Evolutionary conservation across 306 rosid genomes (phyloP), one percentile per base, ranked within the genome.

Genomic region (Sphenostylis stenocarpa): DNA sequence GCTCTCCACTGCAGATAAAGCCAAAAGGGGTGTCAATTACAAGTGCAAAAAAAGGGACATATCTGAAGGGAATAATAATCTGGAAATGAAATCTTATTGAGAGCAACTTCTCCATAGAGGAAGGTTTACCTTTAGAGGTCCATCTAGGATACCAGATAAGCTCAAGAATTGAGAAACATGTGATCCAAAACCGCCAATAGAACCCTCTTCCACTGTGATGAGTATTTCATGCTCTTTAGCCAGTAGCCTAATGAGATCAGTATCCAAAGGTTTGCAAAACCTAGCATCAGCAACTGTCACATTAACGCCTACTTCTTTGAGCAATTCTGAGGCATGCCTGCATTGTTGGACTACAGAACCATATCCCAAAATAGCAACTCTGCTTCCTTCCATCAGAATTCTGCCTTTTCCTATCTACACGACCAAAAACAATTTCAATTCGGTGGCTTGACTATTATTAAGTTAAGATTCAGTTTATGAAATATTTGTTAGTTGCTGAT

Each of bases 111-210:
- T 17, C n/a, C 5, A 13, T 26, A 38, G 20, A 72, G 36, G 80
- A 63, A 33, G 76, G 12, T 39, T 75, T 90, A 94, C 98, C 95
- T 94, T 91, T 23, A 91, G 84, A 53, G 85, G 86, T 67, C 94
- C 93, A 77, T 94, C 98, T 20, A 94, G 81, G 83, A 89, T 85
- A 64, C 97, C 93, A n/a, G 85, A 66, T 71, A 94, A 82, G 88
- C 91, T 83, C 76, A 91, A 82, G 88, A 78, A 90, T 21, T 94
- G 91, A 53, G 94, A 84, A 12, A 94, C 98, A 49, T 94, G 98
- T 67, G 98, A 94, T 44, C 97, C 98, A 80, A 94, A 94, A 53
- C 97, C 98, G 69, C 98, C 98, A 49, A 94, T 86, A 8, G 97
- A 87, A 69, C 97, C 97, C 84, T 94, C 97, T 69, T 94, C 98